These are phyloP conservation scores for Aspergillus fructus DNA, from an alignment of 2,329 filamentous ascomycete species.

Conservation along the genomic window DNA sequence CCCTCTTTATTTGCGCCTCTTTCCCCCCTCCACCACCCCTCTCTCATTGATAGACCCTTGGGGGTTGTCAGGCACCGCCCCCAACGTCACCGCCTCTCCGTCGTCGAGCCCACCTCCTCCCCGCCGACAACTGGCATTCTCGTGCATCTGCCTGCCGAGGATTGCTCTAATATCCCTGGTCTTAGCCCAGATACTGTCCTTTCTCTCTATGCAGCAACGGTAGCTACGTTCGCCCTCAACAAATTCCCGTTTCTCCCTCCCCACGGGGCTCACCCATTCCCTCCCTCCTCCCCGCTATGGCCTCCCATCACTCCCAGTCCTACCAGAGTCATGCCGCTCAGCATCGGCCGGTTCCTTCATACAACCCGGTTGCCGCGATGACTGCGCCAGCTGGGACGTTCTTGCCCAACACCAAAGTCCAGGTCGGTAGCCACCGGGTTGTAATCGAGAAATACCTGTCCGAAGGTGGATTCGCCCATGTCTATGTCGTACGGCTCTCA, in stretches of 20 bases:
- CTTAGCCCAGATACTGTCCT: background rate
- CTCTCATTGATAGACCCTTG: slow-evolving; percentile 5
- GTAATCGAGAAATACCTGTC: slow-evolving; percentile 96
- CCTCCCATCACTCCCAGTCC: slow-evolving; percentile 31
- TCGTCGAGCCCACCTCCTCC: slow-evolving; percentile 12
- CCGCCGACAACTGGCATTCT: slow-evolving; percentile 26
- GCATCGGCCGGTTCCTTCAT: slow-evolving; percentile 31
- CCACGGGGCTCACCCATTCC: slow-evolving; percentile 24
- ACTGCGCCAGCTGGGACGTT: slow-evolving; percentile 76
- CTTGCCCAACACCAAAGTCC: slow-evolving; percentile 89
- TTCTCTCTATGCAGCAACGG: slow-evolving; percentile 24
- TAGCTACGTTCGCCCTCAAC: slow-evolving; percentile 15
- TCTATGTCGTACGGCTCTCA: slow-evolving; percentile 90
- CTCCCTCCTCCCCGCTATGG: slow-evolving; percentile 29
- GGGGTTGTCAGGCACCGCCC: slow-evolving; percentile 18
- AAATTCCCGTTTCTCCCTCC: slow-evolving; percentile 17
- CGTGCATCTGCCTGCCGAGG: background rate
- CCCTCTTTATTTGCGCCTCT: background rate
- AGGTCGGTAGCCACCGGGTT: slow-evolving; percentile 88
- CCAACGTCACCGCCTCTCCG: slow-evolving; percentile 15
- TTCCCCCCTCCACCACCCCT: background rate
- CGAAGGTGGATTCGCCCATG: slow-evolving; percentile 96
- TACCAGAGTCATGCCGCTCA: slow-evolving; percentile 30
- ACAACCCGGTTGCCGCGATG: slow-evolving; percentile 36
- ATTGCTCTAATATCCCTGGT: background rate